Base-by-base conservation (phyloP, 768 basidiomycete species). In the Boletus vermiculosoides region DNA sequence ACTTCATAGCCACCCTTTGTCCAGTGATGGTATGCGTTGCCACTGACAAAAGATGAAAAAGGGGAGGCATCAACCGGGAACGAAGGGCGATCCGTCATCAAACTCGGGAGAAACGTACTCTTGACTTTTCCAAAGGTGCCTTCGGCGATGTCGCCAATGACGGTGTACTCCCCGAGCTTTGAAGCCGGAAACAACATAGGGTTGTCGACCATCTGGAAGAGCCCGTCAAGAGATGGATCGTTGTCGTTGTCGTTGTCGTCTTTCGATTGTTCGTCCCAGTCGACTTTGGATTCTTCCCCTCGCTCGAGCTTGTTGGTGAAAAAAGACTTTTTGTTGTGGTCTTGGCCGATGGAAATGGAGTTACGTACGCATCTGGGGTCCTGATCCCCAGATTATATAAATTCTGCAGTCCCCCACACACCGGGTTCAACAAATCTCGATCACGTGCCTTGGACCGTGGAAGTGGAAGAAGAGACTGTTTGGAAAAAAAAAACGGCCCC, bases 91-190 rank as follows among this genome's bases (percentile, higher is more conserved):
- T 71, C 61, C 50, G 28, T 28, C 37, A 54, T 56, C 22, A 46
- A 48, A 33, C 18, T 1, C n/a, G 36, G 22, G 23, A 25, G 4
- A 84, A 2, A 84, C 93, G 73, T 73, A 97, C 96, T 92, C 81
- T 98, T 98, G 71, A 99, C 97, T 76, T 97, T 98, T 54, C 96
- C 97, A 77, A 98, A 99, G 12, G 93, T 96, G 4, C 97, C 97
- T 62, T 95, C 94, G 20, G 95, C 96, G 57, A 98, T 89, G 62
- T 95, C 94, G 55, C 84, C 75, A 53, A 88, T 83, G 56, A 98
- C 85, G 41, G 83, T 89, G 74, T 98, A 98, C 77, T 95, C 90
- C 45, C 96, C 94, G 33, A 97, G 85, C 76, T 87, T 88, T 16
- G 86, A 84, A 11, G 87, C 77, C 13, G 88, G 76, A 65, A 77